A percentile compares a stretch with the other conserved stretches of the same genome.
phyloP scores from a whole-genome alignment of 306 rosid genomes.

The Cicer judaicum region DNA sequence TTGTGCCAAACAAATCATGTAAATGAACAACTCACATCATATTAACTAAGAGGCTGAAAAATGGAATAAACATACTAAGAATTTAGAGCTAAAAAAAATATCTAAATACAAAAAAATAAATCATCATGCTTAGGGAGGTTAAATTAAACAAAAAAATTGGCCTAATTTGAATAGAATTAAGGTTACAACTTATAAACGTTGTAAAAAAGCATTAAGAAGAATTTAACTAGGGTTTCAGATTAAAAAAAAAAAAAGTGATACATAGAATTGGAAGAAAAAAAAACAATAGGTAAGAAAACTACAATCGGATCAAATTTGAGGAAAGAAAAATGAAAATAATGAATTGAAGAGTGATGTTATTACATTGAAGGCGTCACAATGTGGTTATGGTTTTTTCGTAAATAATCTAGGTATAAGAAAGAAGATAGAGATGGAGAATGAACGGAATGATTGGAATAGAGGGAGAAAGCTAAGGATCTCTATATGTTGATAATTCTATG shows the following conservation, averaged over 20 bases:
- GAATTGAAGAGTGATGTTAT: neutral
- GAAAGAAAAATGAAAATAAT: neutral
- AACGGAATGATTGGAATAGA: too few species aligned
- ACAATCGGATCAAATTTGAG: neutral
- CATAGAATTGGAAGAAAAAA: conserved; percentile 23
- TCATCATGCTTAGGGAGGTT: neutral
- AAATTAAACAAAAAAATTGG: neutral
- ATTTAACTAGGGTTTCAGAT: neutral
- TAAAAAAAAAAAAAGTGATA: neutral
- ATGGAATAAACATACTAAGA: neutral
- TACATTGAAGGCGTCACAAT: neutral
- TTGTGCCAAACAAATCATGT: conserved; percentile 2
- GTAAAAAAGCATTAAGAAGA: neutral
- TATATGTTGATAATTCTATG: too few species aligned
- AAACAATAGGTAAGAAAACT: neutral
- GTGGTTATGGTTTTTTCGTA: too few species aligned
- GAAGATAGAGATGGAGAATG: too few species aligned
- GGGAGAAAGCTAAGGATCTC: too few species aligned
- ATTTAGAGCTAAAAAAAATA: neutral
- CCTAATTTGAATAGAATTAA: neutral
- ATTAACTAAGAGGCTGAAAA: neutral
- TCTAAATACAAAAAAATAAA: neutral
- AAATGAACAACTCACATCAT: neutral
- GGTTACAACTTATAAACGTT: neutral
- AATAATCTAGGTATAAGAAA: too few species aligned